Percentiles rank a stretch among this genome's conserved stretches.
Conservation (phyloP, 306 rosid genomes). For the Acacia acuminata region DNA sequence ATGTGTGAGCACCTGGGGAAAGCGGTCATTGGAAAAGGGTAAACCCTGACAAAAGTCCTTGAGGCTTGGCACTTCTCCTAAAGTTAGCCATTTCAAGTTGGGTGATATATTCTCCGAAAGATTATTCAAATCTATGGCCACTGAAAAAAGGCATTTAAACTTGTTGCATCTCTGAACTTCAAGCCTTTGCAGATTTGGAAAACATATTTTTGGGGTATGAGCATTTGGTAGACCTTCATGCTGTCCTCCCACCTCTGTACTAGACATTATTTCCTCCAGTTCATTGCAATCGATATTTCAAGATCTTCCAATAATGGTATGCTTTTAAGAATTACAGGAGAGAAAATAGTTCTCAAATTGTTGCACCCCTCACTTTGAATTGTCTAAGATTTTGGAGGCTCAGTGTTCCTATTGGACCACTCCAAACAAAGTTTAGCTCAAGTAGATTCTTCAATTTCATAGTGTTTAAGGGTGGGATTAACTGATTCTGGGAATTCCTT, state of each 20-base stretch:
- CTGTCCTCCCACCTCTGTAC: not conserved
- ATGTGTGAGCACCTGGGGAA: not conserved
- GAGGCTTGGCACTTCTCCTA: not conserved
- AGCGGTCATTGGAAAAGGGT: not conserved
- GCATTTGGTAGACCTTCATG: not conserved
- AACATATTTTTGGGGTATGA: not conserved
- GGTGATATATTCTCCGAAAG: not conserved
- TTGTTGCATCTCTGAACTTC: not conserved
- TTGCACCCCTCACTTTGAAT: not conserved
- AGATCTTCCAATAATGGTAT: not conserved
- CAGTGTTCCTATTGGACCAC: not conserved
- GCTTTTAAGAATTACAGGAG: not conserved
- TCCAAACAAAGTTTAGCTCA: not conserved
- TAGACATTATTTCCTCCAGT: not conserved
- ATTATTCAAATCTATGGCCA: not conserved
- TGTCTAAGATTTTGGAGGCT: not conserved
- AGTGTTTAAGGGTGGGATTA: not conserved
- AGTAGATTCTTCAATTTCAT: not conserved
- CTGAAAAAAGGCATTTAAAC: not conserved
- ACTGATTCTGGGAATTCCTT: not conserved
- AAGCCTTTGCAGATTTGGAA: not conserved
- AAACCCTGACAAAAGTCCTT: not conserved
- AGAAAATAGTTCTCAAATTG: not conserved
- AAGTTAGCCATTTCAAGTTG: not conserved
- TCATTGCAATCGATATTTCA: not conserved